phyloP scores from a whole-genome alignment of 2,329 filamentous ascomycete species.

The Allantophomopsis lycopodina region DNA sequence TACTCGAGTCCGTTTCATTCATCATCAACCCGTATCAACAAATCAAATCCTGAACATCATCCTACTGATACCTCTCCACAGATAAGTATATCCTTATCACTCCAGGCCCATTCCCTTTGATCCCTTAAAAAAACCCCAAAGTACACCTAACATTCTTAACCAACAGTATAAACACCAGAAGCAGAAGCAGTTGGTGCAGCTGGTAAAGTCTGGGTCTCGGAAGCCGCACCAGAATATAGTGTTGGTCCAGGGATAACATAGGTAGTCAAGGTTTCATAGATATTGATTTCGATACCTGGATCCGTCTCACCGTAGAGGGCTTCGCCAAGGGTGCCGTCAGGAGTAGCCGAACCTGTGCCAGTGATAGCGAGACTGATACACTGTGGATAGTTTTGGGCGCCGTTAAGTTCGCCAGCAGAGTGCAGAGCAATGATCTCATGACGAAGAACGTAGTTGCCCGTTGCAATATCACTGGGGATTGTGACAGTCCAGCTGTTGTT shows the following conservation, averaged over 20 bases:
- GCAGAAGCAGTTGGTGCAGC: no score
- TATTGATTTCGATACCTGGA: constrained; percentile 25
- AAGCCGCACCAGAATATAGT: constrained; percentile 10
- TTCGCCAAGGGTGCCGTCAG: constrained; percentile 22
- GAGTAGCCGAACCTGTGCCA: constrained; percentile 24
- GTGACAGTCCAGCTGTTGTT: constrained; percentile 36
- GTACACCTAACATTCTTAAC: no score
- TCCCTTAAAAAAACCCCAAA: no score
- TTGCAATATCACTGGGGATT: constrained; percentile 25
- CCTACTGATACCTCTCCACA: no score
- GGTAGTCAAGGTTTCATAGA: constrained; percentile 19
- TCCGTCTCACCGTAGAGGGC: constrained; percentile 25
- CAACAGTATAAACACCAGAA: no score
- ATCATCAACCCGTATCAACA: no score
- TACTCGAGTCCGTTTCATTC: no score
- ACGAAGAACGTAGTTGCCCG: constrained; percentile 37
- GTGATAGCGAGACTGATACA: constrained; percentile 33
- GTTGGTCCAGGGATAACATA: constrained; percentile 22
- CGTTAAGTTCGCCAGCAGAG: constrained; percentile 19
- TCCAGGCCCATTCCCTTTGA: no score
- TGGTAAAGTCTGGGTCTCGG: no score
- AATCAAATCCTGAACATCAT: no score
- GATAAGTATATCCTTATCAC: no score
- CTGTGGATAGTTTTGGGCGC: constrained; percentile 34
- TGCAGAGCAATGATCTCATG: constrained; percentile 25